Evolutionary conservation across 352 stramenopile genomes (phyloP), one percentile per base, ranked within the genome.

Genomic region (Pythium aquatile): DNA sequence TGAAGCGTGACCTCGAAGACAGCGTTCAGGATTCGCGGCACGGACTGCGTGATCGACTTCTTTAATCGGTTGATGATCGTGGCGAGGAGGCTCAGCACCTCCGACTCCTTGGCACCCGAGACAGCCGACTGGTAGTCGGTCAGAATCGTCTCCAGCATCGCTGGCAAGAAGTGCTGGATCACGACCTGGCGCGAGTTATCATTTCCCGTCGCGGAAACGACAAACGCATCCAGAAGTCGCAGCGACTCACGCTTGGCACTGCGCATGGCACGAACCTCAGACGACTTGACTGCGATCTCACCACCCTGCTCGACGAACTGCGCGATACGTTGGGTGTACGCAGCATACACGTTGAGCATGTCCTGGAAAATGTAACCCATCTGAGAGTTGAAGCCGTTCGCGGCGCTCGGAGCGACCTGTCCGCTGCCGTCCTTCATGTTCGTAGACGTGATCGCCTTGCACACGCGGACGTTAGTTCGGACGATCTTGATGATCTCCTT

Each of bases 1-100:
- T 99, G 90, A 30, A 99, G 80, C 42, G 98, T 99, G 70, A 93
- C 98, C 80, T 99, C 94, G 73, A 99, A 99, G 29, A 99, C 94
- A 55, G 95, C 86, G 63, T 99, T 94, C 72, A 99, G 91, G 52
- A 99, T 98, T 65, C 88, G 81, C 13, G 97, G 96, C 35, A 99
- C 95, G 1, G 69, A 85, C 20, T 79, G 75, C 8, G 80, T 86
- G 51, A 96, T 92, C 26, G 83, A 80, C 58, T 77, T 91, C 69
- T 98, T 98, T 30, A 99, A 81, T 66, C 98, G 99, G 71, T 98
- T 97, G 63, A 99, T 95, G 55, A 96, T 94, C 17, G 94, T 98
- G 6, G 97, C 90, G 39, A 99, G 91, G 29, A 99, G 83, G 59
- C 77, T 93, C 60, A 99, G 80, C 37, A 99, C 93, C 71, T 99